Percentiles rank a stretch among this genome's conserved stretches.
These are phyloP conservation scores for Erythrophleum ivorense DNA, from an alignment of 331 rosid genomes.

Conservation along the genomic window DNA sequence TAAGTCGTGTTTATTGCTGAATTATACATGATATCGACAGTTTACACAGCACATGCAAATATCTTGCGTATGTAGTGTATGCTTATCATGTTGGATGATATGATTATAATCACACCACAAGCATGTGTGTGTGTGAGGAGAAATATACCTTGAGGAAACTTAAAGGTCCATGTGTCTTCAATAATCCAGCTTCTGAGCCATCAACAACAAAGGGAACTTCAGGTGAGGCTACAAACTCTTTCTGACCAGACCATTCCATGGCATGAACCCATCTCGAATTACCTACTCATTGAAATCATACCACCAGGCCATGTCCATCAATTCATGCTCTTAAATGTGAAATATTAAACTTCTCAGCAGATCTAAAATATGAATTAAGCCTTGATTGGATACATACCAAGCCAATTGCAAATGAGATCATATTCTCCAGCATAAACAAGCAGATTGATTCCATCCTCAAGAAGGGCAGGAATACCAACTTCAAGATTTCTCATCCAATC, in stretches of 20 bases:
- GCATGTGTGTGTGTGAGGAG: neutral
- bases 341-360: slow-evolving; percentile 20
- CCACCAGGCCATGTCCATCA: slow-evolving; percentile 34
- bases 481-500: slow-evolving; percentile 99
- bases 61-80: neutral
- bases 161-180: slow-evolving; percentile 81
- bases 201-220: slow-evolving; percentile 76
- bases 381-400: slow-evolving; percentile 57
- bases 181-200: slow-evolving; percentile 80
- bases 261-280: slow-evolving; percentile 98
- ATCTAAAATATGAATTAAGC: slow-evolving; percentile 1
- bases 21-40: neutral
- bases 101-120: neutral
- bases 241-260: slow-evolving; percentile 97
- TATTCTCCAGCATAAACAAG: slow-evolving; percentile 97
- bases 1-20: slow-evolving; percentile 18
- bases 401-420: slow-evolving; percentile 99
- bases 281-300: slow-evolving; percentile 59
- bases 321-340: slow-evolving; percentile 25
- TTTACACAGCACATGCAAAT: slow-evolving; percentile 28
- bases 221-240: slow-evolving; percentile 67
- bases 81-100: neutral
- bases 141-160: slow-evolving; percentile 83
- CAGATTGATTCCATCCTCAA: slow-evolving; percentile 86
- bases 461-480: slow-evolving; percentile 94